Base-by-base conservation (phyloP, 345 rosid species). In the Lepidium didymum region DNA sequence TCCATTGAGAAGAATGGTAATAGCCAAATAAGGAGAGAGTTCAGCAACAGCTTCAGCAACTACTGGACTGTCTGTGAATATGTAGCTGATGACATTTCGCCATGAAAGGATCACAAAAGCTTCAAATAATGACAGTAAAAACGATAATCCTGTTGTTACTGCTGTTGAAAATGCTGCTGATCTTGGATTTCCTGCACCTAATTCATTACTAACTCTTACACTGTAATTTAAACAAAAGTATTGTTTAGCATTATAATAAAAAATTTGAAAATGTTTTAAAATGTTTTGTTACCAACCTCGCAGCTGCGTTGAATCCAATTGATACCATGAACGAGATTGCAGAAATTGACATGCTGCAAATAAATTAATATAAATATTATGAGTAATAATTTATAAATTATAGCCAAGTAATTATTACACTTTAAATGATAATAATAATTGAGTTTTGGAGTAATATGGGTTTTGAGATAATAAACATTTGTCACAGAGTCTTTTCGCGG, bases 291-390 rank as follows among this genome's bases (percentile, higher is more conserved):
- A 64, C 62, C 40, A 40, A 88, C 95, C 95, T 88, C 44, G 86
- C 90, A 27, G 91, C 96, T 13, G 91, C 96, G 62, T 86, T 88
- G 74, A 88, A 84, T 27, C 91, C 96, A 64, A 86, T 77, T 0
- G 95, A 57, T 31, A 88, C 81, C 95, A 88, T 86, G 59, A 45
- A 82, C 3, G 81, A 79, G 82, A 87, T 75, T 12, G 88, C 86
- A 6, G 79, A 56, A 13, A 88, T 80, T 11, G 84, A 56, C 89
- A 84, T 79, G 81, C 96, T 88, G 79, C 75, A 73, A 14, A 15
- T 10, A 10, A 31, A 38, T 25, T 35, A 35, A 33, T 5, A 46
- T 25, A 3, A 0, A 14, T 23, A 41, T 29, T 29, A 19, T 18
- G 6, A 33, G 0, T 18, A 41, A 18, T 1, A 15, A 42, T 41